Percentiles rank a stretch among this genome's conserved stretches.
These are phyloP conservation scores for Adenanthera pavonina DNA, from an alignment of 306 rosid genomes.

Conservation along the genomic window DNA sequence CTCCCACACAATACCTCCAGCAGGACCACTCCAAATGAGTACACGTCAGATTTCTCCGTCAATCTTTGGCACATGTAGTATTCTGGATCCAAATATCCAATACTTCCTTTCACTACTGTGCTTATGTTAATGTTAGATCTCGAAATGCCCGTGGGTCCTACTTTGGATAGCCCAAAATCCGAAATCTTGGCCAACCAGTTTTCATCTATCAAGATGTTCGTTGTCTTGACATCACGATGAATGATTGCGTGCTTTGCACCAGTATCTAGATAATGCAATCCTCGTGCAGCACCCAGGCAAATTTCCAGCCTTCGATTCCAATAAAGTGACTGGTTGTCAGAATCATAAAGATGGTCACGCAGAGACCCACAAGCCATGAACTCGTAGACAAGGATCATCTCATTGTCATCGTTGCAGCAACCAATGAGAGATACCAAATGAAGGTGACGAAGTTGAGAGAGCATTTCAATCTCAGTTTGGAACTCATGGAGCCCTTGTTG, in stretches of 20 bases:
- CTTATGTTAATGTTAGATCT: too few species aligned
- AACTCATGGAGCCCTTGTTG: neutral
- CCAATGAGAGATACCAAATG: neutral
- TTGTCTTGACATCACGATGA: neutral
- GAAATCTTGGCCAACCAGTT: neutral
- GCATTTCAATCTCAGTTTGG: neutral
- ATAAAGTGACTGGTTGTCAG: neutral
- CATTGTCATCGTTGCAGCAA: neutral
- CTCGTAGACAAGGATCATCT: neutral
- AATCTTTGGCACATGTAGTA: too few species aligned
- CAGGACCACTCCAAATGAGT: too few species aligned
- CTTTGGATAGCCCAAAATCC: neutral
- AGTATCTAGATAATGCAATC: neutral
- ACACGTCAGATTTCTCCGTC: too few species aligned
- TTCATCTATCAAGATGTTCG: neutral
- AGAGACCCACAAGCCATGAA: neutral
- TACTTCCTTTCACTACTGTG: too few species aligned
- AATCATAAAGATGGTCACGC: neutral
- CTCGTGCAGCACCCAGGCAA: neutral
- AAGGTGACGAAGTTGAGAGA: neutral
- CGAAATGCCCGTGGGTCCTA: too few species aligned
- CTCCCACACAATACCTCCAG: too few species aligned
- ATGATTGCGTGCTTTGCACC: neutral
- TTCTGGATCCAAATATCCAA: too few species aligned
- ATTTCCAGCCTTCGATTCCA: neutral